Base-by-base conservation (phyloP, 2,329 filamentous ascomycete genomes). In the Ascochyta fabae region DNA sequence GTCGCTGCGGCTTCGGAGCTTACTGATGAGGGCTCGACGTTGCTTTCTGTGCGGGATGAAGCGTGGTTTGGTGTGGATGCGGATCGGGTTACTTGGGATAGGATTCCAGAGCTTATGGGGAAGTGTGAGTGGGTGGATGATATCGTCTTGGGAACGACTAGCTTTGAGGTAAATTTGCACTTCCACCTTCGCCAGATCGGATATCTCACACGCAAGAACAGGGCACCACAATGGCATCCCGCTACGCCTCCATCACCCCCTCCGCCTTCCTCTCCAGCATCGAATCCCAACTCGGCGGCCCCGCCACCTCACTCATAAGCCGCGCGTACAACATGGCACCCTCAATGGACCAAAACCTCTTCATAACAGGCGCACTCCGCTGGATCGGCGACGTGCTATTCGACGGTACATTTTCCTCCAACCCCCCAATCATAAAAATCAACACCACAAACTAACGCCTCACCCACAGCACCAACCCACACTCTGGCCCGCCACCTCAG, bases 71-170 rank as follows among this genome's bases (percentile, higher is more conserved):
- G 58, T 6, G 26, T 49, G 6, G 48, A 60, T 2, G 41, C 44
- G 5, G 43, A 26, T 1, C 23, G 13, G 0, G 41, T 68, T 9
- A 65, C 66, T 0, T 71, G 68, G 67, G 61, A 68, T 23, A 50
- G 47, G 7, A 39, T 65, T 8, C 56, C 58, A 0, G 52, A 62
- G 15, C 35, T 68, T 7, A 31, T 68, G 1, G 58, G 50, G 10
- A 47, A 55, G 2, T 70, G 65, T 33, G 56, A 69, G 6, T 83
- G 80, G 80, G 78, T 77, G 26, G 61, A 77, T 27, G 72, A 74
- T 16, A 57, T 82, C 10, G 61, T 81, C 10, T 70, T 83, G 15
- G 81, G 81, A 1, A 75, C 78, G 58, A 77, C 77, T 23, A 70
- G 76, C 41, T 75, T 78, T 53, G 80, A 82, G 69, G 77, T 78